Evolutionary conservation across 306 rosid species (phyloP).

Genomic region (Arachis hypogaea): DNA sequence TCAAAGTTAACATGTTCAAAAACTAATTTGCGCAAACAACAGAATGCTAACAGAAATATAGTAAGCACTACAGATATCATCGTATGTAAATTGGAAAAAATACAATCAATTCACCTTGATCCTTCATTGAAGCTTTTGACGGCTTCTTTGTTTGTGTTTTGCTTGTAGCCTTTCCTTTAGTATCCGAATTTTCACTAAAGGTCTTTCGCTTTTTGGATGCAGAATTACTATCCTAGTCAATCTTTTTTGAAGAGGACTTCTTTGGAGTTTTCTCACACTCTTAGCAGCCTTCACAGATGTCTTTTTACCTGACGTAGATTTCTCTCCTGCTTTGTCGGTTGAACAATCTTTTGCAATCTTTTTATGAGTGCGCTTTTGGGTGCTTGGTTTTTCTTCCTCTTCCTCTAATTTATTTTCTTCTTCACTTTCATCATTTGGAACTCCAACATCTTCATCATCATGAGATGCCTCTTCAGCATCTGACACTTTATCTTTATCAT

Average conservation of each 20-base stretch:
- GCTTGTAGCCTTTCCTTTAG: slow-evolving; percentile 55
- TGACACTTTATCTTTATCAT: slow-evolving; percentile 63
- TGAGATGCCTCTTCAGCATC: slow-evolving; percentile 60
- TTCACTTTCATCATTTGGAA: slow-evolving; percentile 52
- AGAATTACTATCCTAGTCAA: slow-evolving; percentile 58
- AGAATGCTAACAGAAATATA: neutral
- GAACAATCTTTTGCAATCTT: slow-evolving; percentile 7
- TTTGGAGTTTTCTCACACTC: slow-evolving; percentile 49
- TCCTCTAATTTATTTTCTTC: slow-evolving; percentile 52
- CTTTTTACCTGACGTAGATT: slow-evolving; percentile 59
- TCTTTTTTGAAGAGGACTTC: slow-evolving; percentile 49
- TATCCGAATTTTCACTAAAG: slow-evolving; percentile 51
- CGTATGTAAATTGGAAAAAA: no score
- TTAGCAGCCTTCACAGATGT: slow-evolving; percentile 54
- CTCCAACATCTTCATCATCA: slow-evolving; percentile 51
- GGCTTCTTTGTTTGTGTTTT: slow-evolving; percentile 63
- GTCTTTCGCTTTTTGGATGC: slow-evolving; percentile 61
- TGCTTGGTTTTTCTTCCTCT: slow-evolving; percentile 61
- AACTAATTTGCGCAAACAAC: slow-evolving; percentile 1
- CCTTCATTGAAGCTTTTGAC: slow-evolving; percentile 61
- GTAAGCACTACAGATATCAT: no score
- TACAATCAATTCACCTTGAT: slow-evolving; percentile 56
- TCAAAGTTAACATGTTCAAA: neutral
- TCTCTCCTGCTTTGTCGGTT: slow-evolving; percentile 49
- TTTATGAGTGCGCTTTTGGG: slow-evolving; percentile 55